These are phyloP conservation scores for Austroboletus eburneus DNA, from an alignment of 768 basidiomycete genomes.

Conservation along the genomic window DNA sequence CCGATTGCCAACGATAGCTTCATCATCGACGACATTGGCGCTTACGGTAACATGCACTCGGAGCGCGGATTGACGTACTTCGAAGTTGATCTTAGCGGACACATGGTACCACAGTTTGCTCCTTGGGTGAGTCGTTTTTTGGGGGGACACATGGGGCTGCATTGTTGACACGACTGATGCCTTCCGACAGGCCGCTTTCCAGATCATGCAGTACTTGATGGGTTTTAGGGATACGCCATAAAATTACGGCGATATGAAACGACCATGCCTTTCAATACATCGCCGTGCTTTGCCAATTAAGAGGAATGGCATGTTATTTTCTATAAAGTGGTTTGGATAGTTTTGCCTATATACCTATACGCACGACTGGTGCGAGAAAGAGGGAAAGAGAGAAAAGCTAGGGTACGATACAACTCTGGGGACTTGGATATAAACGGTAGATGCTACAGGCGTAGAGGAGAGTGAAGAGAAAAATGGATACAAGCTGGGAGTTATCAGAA, in stretches of 20 bases:
- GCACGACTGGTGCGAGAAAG: neutral
- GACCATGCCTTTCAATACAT: neutral
- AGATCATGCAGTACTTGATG: conserved; percentile 65
- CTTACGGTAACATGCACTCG: conserved; percentile 58
- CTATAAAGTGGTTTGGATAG: too few relatives aligned
- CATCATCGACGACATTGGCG: conserved; percentile 65
- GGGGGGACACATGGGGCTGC: neutral
- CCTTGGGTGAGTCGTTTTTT: conserved; percentile 43
- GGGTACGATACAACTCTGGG: neutral
- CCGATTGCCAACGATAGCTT: conserved; percentile 64
- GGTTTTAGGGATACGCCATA: conserved; percentile 50
- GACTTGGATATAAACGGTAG: neutral
- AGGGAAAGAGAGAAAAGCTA: neutral
- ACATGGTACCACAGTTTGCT: conserved; percentile 72
- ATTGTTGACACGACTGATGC: neutral
- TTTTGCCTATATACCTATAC: too few relatives aligned
- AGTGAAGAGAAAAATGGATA: neutral
- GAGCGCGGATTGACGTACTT: conserved; percentile 67
- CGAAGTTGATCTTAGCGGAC: conserved; percentile 66
- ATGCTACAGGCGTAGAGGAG: neutral
- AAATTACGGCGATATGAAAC: neutral
- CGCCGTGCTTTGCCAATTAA: too few relatives aligned
- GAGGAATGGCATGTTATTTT: too few relatives aligned
- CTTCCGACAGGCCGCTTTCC: conserved; percentile 54
- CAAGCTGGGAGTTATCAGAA: neutral